phyloP scores from a whole-genome alignment of 179 eudicot species.

The Spergularia azorica region DNA sequence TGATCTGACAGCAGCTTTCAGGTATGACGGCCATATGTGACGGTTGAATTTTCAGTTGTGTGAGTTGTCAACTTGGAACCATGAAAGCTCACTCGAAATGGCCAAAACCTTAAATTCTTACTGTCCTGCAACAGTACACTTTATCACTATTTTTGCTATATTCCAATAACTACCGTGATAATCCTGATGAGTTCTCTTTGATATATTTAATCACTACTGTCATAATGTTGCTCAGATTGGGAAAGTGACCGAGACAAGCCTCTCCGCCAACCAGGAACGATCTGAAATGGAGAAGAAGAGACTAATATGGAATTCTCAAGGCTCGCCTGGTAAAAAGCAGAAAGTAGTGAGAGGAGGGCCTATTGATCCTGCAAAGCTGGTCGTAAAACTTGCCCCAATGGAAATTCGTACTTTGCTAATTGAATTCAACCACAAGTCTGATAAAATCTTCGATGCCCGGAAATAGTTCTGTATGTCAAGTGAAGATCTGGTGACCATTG shows the following conservation, averaged over 20 bases:
- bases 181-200: background rate
- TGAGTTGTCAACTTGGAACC: background rate
- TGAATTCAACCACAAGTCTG: slow-evolving; percentile 18
- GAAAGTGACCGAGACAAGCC: slow-evolving; percentile 58
- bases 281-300: slow-evolving; percentile 61
- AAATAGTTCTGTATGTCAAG: background rate
- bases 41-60: background rate
- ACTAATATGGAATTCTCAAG: slow-evolving; percentile 66
- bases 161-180: background rate
- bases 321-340: slow-evolving; percentile 33
- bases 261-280: slow-evolving; percentile 70
- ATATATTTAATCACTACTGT: background rate
- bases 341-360: slow-evolving; percentile 53
- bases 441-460: slow-evolving; percentile 22
- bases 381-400: slow-evolving; percentile 73
- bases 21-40: background rate
- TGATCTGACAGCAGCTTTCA: too few species aligned
- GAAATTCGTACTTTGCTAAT: slow-evolving; percentile 67
- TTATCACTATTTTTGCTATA: background rate
- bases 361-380: slow-evolving; percentile 51
- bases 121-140: background rate
- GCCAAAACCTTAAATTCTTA: background rate
- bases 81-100: too few species aligned
- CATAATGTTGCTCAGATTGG: slow-evolving; percentile 34
- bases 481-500: background rate